Base-by-base conservation (phyloP, 2,329 filamentous ascomycete species). In the Phyllosticta citrichinensis region DNA sequence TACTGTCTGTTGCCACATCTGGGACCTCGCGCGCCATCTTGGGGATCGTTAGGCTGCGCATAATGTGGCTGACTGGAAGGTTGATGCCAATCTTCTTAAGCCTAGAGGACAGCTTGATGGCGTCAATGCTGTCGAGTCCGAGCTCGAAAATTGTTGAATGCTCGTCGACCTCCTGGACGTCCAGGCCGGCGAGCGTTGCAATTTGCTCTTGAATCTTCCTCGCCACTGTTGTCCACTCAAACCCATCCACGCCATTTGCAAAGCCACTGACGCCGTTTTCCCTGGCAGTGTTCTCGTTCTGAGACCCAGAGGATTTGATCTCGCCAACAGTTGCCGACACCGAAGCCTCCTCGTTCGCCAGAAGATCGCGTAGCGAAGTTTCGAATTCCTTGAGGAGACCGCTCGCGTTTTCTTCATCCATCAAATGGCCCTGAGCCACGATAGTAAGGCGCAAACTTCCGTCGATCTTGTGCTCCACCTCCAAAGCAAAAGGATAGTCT, bases 81-180 rank as follows among this genome's bases (percentile, higher is more conserved):
- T 75, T 69, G 20, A 94, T 75, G 0, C 80, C 81, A 4, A 74
- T 73, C 53, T 80, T 82, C 64, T 82, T 87, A 1, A 96, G 77
- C 58, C 85, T 81, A 0, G 90, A 86, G 0, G 89, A 87, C 0
- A 97, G 76, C 67, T 91, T 95, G 71, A 97, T 93, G 1, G 88
- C 83, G 72, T 97, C 92, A 62, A 97, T 95, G 68, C 92, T 96
- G 76, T 97, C 93, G 6, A 97, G 80, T 0, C 92, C 92, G 33
- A 97, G 80, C 66, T 93, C 86, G 50, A 95, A 86, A 11, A 97
- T 83, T 0, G 87, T 87, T 0, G 83, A 84, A 6, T 77, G 73
- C 57, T 83, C 81, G 1, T 75, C 71, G 47, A 96, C 76, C 0
- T 79, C 73, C 1, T 78, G 70, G 2, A 73, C 69, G 0, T 81